Base-by-base conservation (phyloP, 106 monocot genomes). In the Dendrobium huoshanense region DNA sequence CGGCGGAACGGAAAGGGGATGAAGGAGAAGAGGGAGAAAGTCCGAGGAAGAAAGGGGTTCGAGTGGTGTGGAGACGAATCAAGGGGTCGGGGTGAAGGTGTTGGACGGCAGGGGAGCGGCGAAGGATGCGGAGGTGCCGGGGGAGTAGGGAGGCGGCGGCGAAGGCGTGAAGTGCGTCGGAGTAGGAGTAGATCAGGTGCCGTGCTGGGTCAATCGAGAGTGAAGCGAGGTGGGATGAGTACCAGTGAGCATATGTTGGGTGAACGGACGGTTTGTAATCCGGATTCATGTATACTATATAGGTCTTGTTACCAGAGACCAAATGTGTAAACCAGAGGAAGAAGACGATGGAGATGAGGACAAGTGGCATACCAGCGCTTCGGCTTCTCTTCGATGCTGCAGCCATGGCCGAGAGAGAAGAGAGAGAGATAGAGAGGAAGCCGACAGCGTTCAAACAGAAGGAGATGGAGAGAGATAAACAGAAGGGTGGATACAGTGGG, bases 251-350 rank as follows among this genome's bases (percentile, higher is more conserved):
- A 80, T 77, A 72, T 31, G 84, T 88, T 4, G 79, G 77, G 80
- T 90, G 79, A 51, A 54, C 25, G 2, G 54, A 72, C 47, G 90
- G 90, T 72, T 82, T 85, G 56, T 58, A 80, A 41, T 78, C 18
- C 17, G 81, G 77, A 75, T 82, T 83, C 85, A 90, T 83, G 84
- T 85, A 81, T 10, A 90, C 88, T 25, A 90, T 85, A 87, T 88
- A 90, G 55, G 81, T 85, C 1, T 37, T 68, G 77, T 81, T 72
- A 31, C 58, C 41, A 4, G 56, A 41, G 29, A 25, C 24, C 29
- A 24, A 17, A 16, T n/a, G 20, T 7, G 37, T 40, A 1, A 29
- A 19, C 7, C 13, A 8, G 27, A 78, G 9, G 58, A 78, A 61
- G 78, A 61, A 48, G 77, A 54, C 6, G 77, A 77, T 20, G 59